phyloP scores from a whole-genome alignment of 345 rosid genomes.

The Turritis glabra region DNA sequence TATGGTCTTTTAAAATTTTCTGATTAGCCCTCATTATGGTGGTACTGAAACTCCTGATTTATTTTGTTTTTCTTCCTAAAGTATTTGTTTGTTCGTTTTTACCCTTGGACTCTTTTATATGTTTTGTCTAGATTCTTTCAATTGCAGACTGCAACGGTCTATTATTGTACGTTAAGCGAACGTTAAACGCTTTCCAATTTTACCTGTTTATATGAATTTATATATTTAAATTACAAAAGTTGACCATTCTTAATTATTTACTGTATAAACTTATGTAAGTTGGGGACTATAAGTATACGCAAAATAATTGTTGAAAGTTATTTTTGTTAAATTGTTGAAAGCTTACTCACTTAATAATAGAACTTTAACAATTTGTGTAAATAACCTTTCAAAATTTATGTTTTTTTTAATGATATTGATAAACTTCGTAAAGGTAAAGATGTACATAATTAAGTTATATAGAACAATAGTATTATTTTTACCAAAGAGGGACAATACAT shows the following conservation, averaged over 20 bases:
- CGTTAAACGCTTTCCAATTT: conserved; percentile 36
- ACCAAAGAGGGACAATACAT: neutral
- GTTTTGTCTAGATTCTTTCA: conserved; percentile 33
- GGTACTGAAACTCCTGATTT: neutral
- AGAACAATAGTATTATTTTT: neutral
- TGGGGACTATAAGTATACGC: neutral
- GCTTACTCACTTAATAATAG: neutral
- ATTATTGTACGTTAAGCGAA: conserved; percentile 40
- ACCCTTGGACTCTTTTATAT: neutral
- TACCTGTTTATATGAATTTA: conserved; percentile 5
- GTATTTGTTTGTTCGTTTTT: neutral
- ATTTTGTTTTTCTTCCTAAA: neutral
- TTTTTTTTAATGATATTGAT: neutral
- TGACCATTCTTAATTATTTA: conserved; percentile 12
- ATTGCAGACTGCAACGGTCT: conserved; percentile 42
- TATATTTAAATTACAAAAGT: neutral
- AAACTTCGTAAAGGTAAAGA: neutral
- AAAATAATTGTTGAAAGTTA: no score
- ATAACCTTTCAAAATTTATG: neutral
- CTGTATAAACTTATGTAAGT: neutral
- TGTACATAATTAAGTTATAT: neutral
- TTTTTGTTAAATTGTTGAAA: neutral
- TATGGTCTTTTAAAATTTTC: neutral
- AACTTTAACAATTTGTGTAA: neutral
- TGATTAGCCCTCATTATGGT: neutral